Evolutionary conservation across 352 stramenopile genomes (phyloP).

Genomic region (Phytophthora pinifolia): DNA sequence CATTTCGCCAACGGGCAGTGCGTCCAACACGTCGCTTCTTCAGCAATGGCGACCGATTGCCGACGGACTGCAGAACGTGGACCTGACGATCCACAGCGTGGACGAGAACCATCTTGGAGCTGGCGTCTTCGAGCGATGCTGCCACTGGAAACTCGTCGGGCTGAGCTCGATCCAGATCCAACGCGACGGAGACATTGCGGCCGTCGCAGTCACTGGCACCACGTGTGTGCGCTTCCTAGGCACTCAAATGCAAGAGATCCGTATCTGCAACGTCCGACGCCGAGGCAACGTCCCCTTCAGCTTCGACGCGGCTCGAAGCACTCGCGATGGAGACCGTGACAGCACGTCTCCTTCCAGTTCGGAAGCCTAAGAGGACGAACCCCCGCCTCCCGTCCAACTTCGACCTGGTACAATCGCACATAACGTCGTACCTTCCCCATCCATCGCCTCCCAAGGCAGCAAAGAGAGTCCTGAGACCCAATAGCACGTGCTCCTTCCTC

Average conservation of each 20-base stretch:
- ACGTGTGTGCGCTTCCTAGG: conserved; percentile 33
- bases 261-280: conserved; percentile 14
- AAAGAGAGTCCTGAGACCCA: conserved; percentile 10
- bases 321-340: not conserved
- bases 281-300: conserved; percentile 15
- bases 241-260: conserved; percentile 16
- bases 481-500: conserved; percentile 21
- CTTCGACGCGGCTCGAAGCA: not conserved
- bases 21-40: conserved; percentile 12
- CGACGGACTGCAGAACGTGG: conserved; percentile 38
- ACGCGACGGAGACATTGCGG: conserved; percentile 18
- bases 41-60: conserved; percentile 38
- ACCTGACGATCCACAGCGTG: conserved; percentile 30
- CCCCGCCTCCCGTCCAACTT: no score
- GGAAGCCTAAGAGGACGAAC: not conserved
- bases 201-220: conserved; percentile 25
- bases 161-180: conserved; percentile 22
- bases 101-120: conserved; percentile 14
- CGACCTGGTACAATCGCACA: not conserved
- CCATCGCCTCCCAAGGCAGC: conserved; percentile 2
- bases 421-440: not conserved
- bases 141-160: conserved; percentile 33
- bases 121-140: conserved; percentile 15
- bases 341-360: not conserved
- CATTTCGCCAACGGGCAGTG: conserved; percentile 1